Evolutionary conservation across 2,329 filamentous ascomycete genomes (phyloP), one percentile per base, ranked within the genome.

Genomic region (Elsinoe arachidis): DNA sequence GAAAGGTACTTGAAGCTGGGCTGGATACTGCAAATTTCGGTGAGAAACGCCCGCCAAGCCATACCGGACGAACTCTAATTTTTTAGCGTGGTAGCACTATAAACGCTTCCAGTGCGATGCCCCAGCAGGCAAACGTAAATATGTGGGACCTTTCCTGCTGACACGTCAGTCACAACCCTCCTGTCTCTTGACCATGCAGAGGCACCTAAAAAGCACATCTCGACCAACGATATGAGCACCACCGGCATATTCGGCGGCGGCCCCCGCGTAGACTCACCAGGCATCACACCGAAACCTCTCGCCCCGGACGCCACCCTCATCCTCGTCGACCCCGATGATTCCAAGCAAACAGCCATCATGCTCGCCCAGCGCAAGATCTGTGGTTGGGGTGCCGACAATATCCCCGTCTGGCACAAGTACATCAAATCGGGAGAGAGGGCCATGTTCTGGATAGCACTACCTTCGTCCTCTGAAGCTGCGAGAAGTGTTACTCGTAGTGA

Each of bases 381-480:
- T n/a, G 60, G 61, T 21, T 63, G 61, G 60, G 58, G 58, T 53
- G 30, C 11, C n/a, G 51, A 59, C 46, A 60, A 59, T n/a, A 59
- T 63, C 4, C 55, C 56, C 17, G 52, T 56, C 41, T 63, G 62
- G 62, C 19, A 52, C 10, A 46, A 39, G 6, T 33, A 46, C 47
- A 59, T 61, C 15, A 56, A 51, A 21, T 35, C 35, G 11, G 59
- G 59, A 23, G 38, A 58, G 14, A 17, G 58, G 4, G 57, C 57
- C 39, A 57, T 63, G 23, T 63, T 63, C 61, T 63, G 62, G 62
- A 61, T 63, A 41, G 55, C 53, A 15, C 21, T 63, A 2, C 61
- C 56, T 1, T 35, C 57, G 14, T 34, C 30, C 2, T 23, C 44
- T 37, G 6, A 10, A 14, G 10, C 41, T 33, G 33, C 49, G 17